phyloP scores from a whole-genome alignment of 257 asterid species.

The Scutellaria minor region DNA sequence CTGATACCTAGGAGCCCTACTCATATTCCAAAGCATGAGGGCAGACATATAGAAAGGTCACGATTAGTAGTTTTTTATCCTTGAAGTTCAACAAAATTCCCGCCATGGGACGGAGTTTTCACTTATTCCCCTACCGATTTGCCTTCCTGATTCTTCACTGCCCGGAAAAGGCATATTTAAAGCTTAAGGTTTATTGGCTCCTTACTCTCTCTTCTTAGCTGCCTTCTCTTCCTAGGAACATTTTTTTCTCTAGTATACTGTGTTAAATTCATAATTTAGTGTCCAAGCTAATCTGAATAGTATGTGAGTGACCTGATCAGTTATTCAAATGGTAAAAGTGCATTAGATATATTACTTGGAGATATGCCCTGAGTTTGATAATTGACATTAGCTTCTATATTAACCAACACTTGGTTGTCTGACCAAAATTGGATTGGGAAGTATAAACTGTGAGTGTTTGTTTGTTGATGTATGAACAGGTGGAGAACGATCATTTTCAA shows the following conservation, averaged over 20 bases:
- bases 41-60: no score
- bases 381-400: conserved; percentile 3
- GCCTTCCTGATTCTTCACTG: no score
- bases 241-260: background rate
- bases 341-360: background rate
- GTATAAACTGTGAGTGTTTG: background rate
- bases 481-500: conserved; percentile 97
- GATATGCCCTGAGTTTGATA: background rate
- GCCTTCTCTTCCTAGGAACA: no score
- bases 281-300: background rate
- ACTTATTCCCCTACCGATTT: no score
- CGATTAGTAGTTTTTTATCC: no score
- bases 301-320: background rate
- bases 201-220: no score
- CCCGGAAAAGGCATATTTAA: no score
- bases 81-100: no score
- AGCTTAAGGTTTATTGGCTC: no score
- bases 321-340: background rate
- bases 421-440: conserved; percentile 1
- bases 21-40: no score
- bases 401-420: background rate
- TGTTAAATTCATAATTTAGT: background rate
- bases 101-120: no score
- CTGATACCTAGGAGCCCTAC: background rate
- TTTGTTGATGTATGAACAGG: conserved; percentile 54